Base-by-base conservation (phyloP, 768 basidiomycete species). In the Hebeloma cylindrosporum region DNA sequence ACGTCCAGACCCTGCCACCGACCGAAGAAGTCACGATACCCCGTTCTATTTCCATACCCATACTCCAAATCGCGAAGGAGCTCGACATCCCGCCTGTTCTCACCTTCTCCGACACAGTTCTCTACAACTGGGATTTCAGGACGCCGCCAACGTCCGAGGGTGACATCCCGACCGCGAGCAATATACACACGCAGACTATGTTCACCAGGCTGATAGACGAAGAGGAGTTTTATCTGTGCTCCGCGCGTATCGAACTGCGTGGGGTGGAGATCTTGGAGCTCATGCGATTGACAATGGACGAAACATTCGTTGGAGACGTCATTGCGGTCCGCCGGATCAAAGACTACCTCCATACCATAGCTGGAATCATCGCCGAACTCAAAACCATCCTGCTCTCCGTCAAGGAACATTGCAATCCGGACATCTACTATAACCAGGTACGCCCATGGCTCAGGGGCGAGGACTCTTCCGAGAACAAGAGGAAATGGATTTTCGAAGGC, bases 31-130 rank as follows among this genome's bases (percentile, higher is more conserved):
- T 89, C 39, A 64, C 71, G 23, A 87, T 99, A 37, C 95, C 95
- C 6, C 63, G 73, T 0, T 71, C 84, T 0, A 70, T 99, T 39
- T 77, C 88, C 4, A 63, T 92, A 7, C 94, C 95, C 1, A 77
- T 93, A 31, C 74, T 94, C 10, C 74, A 79, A 40, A 73, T 94
- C 20, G 87, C 82, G 10, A 65, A 70, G 0, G 65, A 83, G 28
- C 78, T 98, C 13, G 84, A 86, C 37, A 69, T 97, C 2, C 95
- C 95, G 1, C 91, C 95, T 0, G 72, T 97, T 22, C 75, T 94
- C 38, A 96, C 94, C 1, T 98, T 93, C 62, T 85, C 93, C 16
- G 94, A 96, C 61, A 85, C 85, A 27, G 93, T 97, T 5, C 74
- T 98, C 18, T 97, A 93, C 68, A 96, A 97, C 59, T 91, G 88